Evolutionary conservation across 1,284 basidiomycete species (phyloP), one percentile per base, ranked within the genome.

Genomic region (Sutorius eximius): DNA sequence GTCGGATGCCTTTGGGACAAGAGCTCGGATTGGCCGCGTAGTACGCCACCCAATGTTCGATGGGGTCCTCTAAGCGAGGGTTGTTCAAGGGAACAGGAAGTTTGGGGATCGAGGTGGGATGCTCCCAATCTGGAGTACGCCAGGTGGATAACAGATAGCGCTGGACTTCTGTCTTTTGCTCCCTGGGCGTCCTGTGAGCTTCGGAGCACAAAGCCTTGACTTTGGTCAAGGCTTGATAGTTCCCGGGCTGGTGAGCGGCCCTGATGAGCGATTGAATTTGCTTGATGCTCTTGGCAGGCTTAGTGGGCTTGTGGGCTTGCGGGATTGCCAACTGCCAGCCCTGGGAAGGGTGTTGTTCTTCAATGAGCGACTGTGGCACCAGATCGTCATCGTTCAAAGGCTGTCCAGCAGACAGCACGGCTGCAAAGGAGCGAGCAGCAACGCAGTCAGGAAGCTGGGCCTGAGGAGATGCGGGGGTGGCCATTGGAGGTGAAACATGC

Each of bases 11-110:
- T n/a, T n/a, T n/a, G n/a, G n/a, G n/a, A n/a, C n/a, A n/a, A n/a
- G n/a, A n/a, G n/a, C n/a, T n/a, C n/a, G n/a, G n/a, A n/a, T n/a
- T n/a, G n/a, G n/a, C n/a, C n/a, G n/a, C n/a, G n/a, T n/a, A 72
- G 56, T 77, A 79, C 5, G 72, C 70, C 33, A 72, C 72, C 77
- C 77, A 79, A 29, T 63, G 65, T 47, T 78, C 76, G 12, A 74
- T 70, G 9, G 73, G 72, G 53, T 77, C 77, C 53, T 78, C 73
- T 41, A 73, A 63, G 12, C 75, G 75, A 52, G 77, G 77, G 55
- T 78, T 79, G 49, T 73, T 75, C 46, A 73, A 29, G 8, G 70
- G 60, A 12, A 4, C 51, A 13, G 70, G 58, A 48, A 68, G 52
- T 38, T 61, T 70, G 18, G 68, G 36, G 30, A 53, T n/a, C 11